phyloP scores from a whole-genome alignment of 768 basidiomycete genomes.

The Amanita molliuscula region DNA sequence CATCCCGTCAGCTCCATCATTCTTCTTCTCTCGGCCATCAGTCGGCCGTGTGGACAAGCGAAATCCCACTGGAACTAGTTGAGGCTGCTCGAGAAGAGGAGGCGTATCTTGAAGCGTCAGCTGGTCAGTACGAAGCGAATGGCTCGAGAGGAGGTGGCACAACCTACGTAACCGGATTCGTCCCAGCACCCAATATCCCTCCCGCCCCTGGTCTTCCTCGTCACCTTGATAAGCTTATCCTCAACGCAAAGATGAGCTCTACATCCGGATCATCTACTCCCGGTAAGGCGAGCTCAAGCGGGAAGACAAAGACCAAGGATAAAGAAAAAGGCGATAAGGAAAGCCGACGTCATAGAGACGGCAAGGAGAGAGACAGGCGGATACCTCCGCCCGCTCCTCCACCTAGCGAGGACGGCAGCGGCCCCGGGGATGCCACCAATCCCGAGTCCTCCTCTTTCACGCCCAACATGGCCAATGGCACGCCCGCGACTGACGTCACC shows the following conservation, averaged over 20 bases:
- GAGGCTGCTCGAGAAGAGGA: conserved; percentile 83
- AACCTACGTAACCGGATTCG: conserved; percentile 25
- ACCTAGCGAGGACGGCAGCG: conserved; percentile 17
- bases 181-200: conserved; percentile 71
- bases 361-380: conserved; percentile 9
- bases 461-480: not conserved
- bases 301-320: conserved; percentile 14
- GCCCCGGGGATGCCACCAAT: conserved; percentile 3
- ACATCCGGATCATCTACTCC: conserved; percentile 11
- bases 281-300: conserved; percentile 7
- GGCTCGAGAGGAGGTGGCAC: conserved; percentile 11
- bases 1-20: conserved; percentile 8
- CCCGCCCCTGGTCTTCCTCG: conserved; percentile 82
- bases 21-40: conserved; percentile 10
- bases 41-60: conserved; percentile 56
- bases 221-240: conserved; percentile 88
- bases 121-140: conserved; percentile 21
- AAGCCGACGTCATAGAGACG: conserved; percentile 10
- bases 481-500: conserved; percentile 5
- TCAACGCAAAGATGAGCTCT: conserved; percentile 45
- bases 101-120: conserved; percentile 44
- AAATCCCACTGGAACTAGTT: conserved; percentile 69
- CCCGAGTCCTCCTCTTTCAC: not conserved
- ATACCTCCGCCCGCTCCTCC: conserved; percentile 19
- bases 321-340: conserved; percentile 6